Conservation (phyloP, 2,329 filamentous ascomycete genomes). For the Talaromyces amestolkiae region DNA sequence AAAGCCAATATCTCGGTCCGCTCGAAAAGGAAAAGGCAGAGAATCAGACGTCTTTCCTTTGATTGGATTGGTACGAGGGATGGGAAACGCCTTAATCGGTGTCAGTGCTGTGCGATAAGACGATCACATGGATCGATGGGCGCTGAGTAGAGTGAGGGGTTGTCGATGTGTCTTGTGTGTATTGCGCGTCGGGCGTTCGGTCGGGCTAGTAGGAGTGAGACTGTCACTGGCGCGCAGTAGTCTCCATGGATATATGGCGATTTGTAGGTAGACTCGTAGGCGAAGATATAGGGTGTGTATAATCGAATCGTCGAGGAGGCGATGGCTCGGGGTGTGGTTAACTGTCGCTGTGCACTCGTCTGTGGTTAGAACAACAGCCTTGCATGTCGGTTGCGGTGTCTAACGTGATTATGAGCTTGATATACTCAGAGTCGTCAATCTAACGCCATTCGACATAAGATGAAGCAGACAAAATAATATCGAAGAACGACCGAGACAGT, state of each 20-base stretch:
- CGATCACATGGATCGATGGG: conserved; percentile 13
- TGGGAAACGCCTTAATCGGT: not conserved
- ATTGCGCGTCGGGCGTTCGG: not conserved
- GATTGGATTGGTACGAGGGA: conserved; percentile 6
- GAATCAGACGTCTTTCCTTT: not conserved
- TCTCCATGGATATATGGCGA: not conserved
- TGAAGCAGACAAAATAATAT: not conserved
- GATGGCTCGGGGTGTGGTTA: not conserved
- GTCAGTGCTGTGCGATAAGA: conserved; percentile 13
- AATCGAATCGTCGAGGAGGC: not conserved
- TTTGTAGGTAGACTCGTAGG: not conserved
- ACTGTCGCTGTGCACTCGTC: conserved; percentile 1
- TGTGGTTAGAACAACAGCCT: not conserved
- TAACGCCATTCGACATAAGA: no score
- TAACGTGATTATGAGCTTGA: not conserved
- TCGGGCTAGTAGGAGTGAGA: not conserved
- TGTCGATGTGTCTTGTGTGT: not conserved
- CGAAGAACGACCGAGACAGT: not conserved
- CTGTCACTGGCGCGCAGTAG: not conserved
- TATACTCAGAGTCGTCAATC: not conserved
- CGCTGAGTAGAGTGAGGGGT: conserved; percentile 8
- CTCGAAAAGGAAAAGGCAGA: conserved; percentile 1
- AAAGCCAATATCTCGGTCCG: not conserved
- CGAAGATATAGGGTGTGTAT: not conserved
- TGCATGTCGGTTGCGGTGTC: not conserved